Percentiles rank a stretch among this genome's conserved stretches.
phyloP scores from a whole-genome alignment of 1,284 basidiomycete species.

The Paramarasmius palmivorus region DNA sequence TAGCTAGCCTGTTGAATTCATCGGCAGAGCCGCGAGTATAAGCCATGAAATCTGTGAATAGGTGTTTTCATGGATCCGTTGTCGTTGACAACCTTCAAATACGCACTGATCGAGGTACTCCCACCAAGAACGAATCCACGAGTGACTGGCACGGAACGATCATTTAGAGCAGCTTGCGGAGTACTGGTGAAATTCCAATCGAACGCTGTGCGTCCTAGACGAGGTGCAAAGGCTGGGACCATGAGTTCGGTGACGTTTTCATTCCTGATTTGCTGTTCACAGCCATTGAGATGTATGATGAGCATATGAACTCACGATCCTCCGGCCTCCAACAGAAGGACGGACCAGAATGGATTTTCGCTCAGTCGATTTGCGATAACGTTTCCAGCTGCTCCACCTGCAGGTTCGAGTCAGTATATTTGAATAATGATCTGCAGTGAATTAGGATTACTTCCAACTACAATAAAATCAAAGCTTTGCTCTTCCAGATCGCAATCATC shows the following conservation, averaged over 20 bases:
- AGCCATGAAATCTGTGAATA: slow-evolving; percentile 24
- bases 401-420: no score
- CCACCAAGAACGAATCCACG: slow-evolving; percentile 5
- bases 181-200: slow-evolving; percentile 8
- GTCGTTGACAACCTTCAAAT: background rate
- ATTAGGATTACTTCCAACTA: no score
- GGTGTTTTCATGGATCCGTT: background rate
- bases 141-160: background rate
- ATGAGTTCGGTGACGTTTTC: background rate
- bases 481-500: no score
- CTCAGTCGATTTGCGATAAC: slow-evolving; percentile 12
- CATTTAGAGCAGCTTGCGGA: background rate
- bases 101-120: slow-evolving; percentile 4
- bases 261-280: background rate
- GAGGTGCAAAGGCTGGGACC: background rate
- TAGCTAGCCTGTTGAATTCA: slow-evolving; percentile 26
- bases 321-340: slow-evolving; percentile 15
- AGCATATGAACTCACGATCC: background rate
- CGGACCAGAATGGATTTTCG: slow-evolving; percentile 4
- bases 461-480: no score
- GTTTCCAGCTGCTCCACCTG: slow-evolving; percentile 12
- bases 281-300: background rate
- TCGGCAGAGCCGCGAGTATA: slow-evolving; percentile 29
- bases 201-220: background rate
- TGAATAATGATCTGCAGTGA: no score